Conservation (phyloP, 192 early-diverging fungal species). For the Gonapodya prolifera region DNA sequence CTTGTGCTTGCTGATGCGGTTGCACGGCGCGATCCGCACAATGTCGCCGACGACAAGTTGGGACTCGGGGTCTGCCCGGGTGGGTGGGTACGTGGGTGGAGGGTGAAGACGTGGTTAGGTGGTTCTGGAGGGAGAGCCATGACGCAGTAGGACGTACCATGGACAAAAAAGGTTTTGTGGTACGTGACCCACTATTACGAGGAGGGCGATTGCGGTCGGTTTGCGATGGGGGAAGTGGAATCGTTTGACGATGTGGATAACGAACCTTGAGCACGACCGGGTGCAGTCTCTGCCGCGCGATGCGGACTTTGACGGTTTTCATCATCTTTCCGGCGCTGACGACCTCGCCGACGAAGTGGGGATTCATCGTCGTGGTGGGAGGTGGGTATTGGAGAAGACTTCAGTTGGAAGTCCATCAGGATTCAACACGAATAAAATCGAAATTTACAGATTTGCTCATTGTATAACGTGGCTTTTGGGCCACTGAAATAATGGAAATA, state of each 20-base stretch:
- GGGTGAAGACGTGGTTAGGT: neutral
- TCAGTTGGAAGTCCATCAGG: too few species aligned
- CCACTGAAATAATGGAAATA: too few species aligned
- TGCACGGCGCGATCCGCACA: neutral
- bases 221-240: too few species aligned
- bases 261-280: neutral
- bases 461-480: too few species aligned
- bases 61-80: neutral
- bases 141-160: neutral
- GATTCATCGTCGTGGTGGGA: too few species aligned
- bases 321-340: neutral
- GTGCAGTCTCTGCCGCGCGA: conserved; percentile 1
- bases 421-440: too few species aligned
- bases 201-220: neutral
- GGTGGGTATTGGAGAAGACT: too few species aligned
- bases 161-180: neutral
- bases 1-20: conserved; percentile 2
- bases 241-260: neutral
- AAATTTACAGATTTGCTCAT: too few species aligned
- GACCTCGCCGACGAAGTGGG: conserved; percentile 2
- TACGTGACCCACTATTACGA: neutral
- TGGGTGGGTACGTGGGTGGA: neutral
- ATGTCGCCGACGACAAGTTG: neutral
- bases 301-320: conserved; percentile 1
- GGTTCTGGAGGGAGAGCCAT: neutral